phyloP scores from a whole-genome alignment of 2,329 filamentous ascomycete genomes.

The Colletotrichum neosansevieriae region DNA sequence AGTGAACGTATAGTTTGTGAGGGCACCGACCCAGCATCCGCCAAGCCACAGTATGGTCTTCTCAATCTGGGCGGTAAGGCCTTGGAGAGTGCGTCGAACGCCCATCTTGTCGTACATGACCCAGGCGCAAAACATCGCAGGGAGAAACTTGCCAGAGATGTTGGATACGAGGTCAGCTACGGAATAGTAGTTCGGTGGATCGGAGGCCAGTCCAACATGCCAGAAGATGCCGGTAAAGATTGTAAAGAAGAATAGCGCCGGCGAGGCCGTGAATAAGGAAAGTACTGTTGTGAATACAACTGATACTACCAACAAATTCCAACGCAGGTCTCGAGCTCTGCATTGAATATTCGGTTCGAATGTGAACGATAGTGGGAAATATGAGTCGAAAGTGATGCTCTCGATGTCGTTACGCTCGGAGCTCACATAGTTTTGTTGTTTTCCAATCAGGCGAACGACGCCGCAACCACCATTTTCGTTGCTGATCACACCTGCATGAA shows the following conservation, averaged over 20 bases:
- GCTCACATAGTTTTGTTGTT: constrained; percentile 71
- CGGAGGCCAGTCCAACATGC: constrained; percentile 90
- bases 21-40: constrained; percentile 87
- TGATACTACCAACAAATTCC: constrained; percentile 86
- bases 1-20: constrained; percentile 96
- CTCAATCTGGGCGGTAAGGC: constrained; percentile 85
- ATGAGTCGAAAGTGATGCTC: constrained; percentile 84
- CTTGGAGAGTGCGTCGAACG: constrained; percentile 76
- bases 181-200: constrained; percentile 78
- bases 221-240: constrained; percentile 87
- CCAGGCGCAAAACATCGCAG: constrained; percentile 87
- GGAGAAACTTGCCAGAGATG: constrained; percentile 84
- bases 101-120: constrained; percentile 89
- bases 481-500: constrained; percentile 83
- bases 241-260: constrained; percentile 86
- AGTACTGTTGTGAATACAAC: constrained; percentile 82
- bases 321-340: constrained; percentile 81
- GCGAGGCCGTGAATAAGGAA: constrained; percentile 84
- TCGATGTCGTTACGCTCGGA: constrained; percentile 79
- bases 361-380: constrained; percentile 88
- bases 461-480: constrained; percentile 83
- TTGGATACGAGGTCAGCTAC: constrained; percentile 81
- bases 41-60: constrained; percentile 93
- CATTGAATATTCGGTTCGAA: constrained; percentile 77
- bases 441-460: constrained; percentile 80